phyloP scores from a whole-genome alignment of 2,329 filamentous ascomycete species.

The Fusarium praegraminearum region DNA sequence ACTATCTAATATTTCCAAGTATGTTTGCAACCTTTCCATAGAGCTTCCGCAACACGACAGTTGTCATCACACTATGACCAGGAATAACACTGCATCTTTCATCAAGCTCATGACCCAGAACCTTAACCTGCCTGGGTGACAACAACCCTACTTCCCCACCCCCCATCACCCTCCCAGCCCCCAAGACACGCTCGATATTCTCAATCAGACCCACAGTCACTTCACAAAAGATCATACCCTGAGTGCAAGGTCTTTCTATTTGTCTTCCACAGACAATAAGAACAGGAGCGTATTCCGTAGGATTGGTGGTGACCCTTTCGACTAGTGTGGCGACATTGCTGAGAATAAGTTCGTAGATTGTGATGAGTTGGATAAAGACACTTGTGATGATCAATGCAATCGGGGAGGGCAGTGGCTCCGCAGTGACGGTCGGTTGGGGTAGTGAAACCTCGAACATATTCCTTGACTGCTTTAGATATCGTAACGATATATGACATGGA shows the following conservation, averaged over 20 bases:
- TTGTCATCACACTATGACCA: not conserved
- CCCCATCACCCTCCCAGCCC: not conserved
- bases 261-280: not conserved
- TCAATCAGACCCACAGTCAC: not conserved
- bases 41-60: not conserved
- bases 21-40: not conserved
- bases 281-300: rapidly evolving
- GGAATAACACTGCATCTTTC: not conserved
- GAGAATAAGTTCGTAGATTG: not conserved
- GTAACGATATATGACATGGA: not conserved
- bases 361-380: not conserved
- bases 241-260: not conserved
- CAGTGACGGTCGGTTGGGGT: not conserved
- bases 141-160: not conserved
- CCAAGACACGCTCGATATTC: not conserved
- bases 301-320: not conserved
- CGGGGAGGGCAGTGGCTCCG: not conserved
- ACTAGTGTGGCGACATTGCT: not conserved
- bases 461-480: not conserved
- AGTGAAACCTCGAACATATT: not conserved
- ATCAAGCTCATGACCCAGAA: not conserved
- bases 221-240: not conserved
- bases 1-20: not conserved
- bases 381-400: not conserved
- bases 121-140: not conserved